Evolutionary conservation across 1,284 basidiomycete species (phyloP), one percentile per base, ranked within the genome.

Genomic region (Xerocomus nothofagi): DNA sequence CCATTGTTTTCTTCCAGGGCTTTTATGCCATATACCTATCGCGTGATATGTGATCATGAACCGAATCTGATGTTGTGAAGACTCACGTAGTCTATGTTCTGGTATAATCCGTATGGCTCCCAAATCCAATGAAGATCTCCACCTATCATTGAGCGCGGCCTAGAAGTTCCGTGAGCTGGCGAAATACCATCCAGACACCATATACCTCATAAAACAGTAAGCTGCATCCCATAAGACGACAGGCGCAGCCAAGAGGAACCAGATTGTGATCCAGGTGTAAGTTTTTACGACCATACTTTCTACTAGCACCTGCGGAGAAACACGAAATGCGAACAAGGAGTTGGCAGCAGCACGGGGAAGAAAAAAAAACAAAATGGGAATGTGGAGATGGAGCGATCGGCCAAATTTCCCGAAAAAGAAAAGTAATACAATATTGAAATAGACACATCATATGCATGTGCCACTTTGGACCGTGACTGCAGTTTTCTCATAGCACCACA

Each of bases 81-180:
- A 70, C 73, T 52, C 54, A 82, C 81, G 52, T 76, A 73, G 63
- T 90, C 87, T 45, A 94, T 73, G 38, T 86, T 73, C 57, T 87
- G 84, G 67, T 93, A 92, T 26, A 89, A 62, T 48, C 73, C 79
- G 65, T 93, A 93, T 2, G 90, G 90, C 55, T 79, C 75, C 92
- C 91, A 95, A 41, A 94, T 80, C 90, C 89, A 93, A 57, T 91
- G 84, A 33, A 93, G 73, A 69, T 93, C 89, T 2, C 92, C 92
- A 2, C 89, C 91, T n/a, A 66, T 61, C 75, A 87, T 81, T 7
- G 80, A 82, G 21, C 81, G 74, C 5, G 82, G 85, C 41, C 82
- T 80, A 24, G 4, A 46, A 1, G 15, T 39, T 45, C 4, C 7
- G 10, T 12, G 23, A 51, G 23, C 6, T 9, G 6, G 39, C 32